Evolutionary conservation across 352 stramenopile genomes (phyloP), one percentile per base, ranked within the genome.

Genomic region (Blastocystis sp.): DNA sequence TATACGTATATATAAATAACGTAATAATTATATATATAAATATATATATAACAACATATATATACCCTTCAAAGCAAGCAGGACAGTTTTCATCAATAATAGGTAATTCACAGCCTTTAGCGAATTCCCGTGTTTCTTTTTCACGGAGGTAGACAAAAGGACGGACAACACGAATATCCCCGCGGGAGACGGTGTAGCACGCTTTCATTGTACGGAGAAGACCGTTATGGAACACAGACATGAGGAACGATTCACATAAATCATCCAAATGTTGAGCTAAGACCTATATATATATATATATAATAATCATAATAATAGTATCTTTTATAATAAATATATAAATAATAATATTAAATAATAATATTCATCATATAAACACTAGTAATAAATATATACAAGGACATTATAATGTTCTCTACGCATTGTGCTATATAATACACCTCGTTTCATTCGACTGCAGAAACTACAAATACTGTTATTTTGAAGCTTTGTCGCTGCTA

Each of bases 21-120:
- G n/a, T n/a, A n/a, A n/a, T n/a, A n/a, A n/a, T n/a, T n/a, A n/a
- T n/a, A n/a, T n/a, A n/a, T n/a, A n/a, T n/a, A n/a, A n/a, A n/a
- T n/a, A n/a, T 6, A 58, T 7, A n/a, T 7, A 9, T 9, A 16
- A 2, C 31, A n/a, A 11, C 11, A n/a, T 6, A n/a, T 13, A 1
- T 21, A 2, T 1, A 58, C 37, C 94, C 81, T 69, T 95, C 88
- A 64, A 97, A 97, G 73, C 88, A 97, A 7, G 89, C 89, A 9
- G 89, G 89, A 64, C 88, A 97, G 72, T 96, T 97, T 69, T 97
- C 89, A 68, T 95, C 95, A 56, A 97, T 95, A 23, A 97, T 77
- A 4, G 87, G 88, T 16, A 96, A 71, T 11, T 84, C 78, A 35
- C 79, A 80, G 48, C 78, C 74, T 31, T 77, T 79, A 0, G 76